phyloP scores from a whole-genome alignment of 352 stramenopile species.

The Thraustotheca clavata region DNA sequence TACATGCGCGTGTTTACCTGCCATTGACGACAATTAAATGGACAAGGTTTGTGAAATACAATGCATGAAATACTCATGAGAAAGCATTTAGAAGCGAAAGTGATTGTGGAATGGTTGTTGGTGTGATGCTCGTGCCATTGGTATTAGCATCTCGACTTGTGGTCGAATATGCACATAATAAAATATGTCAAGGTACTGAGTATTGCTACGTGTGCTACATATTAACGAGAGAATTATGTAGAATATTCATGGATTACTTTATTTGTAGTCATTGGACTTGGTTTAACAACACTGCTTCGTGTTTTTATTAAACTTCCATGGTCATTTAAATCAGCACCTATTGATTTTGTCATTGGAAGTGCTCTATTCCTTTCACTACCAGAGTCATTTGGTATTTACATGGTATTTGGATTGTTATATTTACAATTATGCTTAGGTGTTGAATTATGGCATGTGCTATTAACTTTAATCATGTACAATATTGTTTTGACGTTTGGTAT shows the following conservation, averaged over 20 bases:
- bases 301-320: neutral
- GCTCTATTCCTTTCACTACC: slow-evolving; percentile 29
- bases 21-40: neutral
- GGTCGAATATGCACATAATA: slow-evolving; percentile 5
- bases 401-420: slow-evolving; percentile 9
- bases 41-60: too few relatives aligned
- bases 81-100: slow-evolving; percentile 34
- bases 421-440: slow-evolving; percentile 22
- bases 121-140: slow-evolving; percentile 46
- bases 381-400: slow-evolving; percentile 21
- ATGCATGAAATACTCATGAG: neutral
- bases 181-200: neutral
- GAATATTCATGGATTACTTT: slow-evolving; percentile 39
- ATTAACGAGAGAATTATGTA: slow-evolving; percentile 24
- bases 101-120: slow-evolving; percentile 46
- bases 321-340: slow-evolving; percentile 5
- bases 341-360: slow-evolving; percentile 35
- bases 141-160: slow-evolving; percentile 52
- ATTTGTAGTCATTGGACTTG: slow-evolving; percentile 30
- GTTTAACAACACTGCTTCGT: slow-evolving; percentile 12
- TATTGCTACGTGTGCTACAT: neutral
- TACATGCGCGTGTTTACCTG: neutral
- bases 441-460: slow-evolving; percentile 32
- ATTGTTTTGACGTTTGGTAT: slow-evolving; percentile 35
- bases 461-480: slow-evolving; percentile 30